phyloP scores from a whole-genome alignment of 1,284 basidiomycete genomes.

The Tilletia setariae region DNA sequence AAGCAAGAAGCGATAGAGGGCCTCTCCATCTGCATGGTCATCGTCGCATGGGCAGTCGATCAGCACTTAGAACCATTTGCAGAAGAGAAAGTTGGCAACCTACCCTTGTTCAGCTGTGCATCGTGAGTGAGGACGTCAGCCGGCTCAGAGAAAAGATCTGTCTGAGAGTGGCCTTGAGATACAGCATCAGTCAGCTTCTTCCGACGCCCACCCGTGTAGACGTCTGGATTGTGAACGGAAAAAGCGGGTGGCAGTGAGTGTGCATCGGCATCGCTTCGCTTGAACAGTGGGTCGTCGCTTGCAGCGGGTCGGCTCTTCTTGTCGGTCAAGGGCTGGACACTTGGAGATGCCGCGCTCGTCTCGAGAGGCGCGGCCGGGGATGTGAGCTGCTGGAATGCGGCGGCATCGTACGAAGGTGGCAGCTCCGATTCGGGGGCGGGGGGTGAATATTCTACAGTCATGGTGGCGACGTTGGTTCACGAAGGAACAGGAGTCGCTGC shows the following conservation, averaged over 20 bases:
- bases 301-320: not conserved
- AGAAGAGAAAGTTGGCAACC: not conserved
- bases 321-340: not conserved
- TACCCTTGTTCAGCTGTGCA: slow-evolving; percentile 4
- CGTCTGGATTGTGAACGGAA: not conserved
- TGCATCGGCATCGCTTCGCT: not conserved
- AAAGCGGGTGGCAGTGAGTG: not conserved
- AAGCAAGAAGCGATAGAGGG: slow-evolving; percentile 6
- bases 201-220: not conserved
- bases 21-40: not conserved
- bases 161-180: too few species aligned
- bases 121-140: not conserved
- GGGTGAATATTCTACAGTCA: too few species aligned
- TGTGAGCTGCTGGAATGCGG: not conserved
- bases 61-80: not conserved
- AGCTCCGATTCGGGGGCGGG: too few species aligned
- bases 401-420: not conserved
- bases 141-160: not conserved
- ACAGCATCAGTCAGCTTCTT: not conserved
- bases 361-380: not conserved
- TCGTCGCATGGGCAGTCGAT: too few species aligned
- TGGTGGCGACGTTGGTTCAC: too few species aligned
- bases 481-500: too few species aligned
- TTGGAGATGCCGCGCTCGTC: not conserved
- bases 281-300: not conserved